Evolutionary conservation across 192 early-diverging fungal species (phyloP), one percentile per base, ranked within the genome.

Genomic region (Lobulomyces angularis): DNA sequence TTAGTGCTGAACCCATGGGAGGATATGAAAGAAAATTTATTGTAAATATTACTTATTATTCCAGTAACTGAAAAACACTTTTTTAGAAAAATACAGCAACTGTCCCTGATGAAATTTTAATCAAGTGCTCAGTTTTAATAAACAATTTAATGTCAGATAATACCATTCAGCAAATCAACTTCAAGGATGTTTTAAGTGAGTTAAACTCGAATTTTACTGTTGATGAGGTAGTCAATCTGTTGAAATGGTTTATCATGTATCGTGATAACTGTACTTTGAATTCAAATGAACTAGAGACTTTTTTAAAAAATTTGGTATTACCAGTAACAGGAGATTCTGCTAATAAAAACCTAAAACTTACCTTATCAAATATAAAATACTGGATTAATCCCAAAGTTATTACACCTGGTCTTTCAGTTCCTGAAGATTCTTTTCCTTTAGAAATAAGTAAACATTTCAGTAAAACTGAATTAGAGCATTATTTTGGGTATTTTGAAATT

Each of bases 241-340:
- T 91, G 48, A 66, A 70, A 45, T 91, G 88, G 88, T 88, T 78
- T 81, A 62, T 81, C 8, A 55, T 51, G 12, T 75, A 63, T 46
- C 46, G 51, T 3, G 45, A 46, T 11, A 46, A 35, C 8, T 44
- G 64, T 1, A 43, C 50, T 1, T 50, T 72, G 17, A 48, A 64
- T 3, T 29, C 46, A 2, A n/a, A 41, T 2, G 61, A 48, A 26
- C 35, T 41, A 21, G 36, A 50, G 35, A 37, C 53, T 20, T 63
- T 84, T 27, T 48, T 78, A 27, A 55, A 61, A 17, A 35, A 61
- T 12, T 66, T 70, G 0, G 37, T 76, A 5, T 48, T 83, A 3
- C n/a, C 20, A 48, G 24, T 8, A 27, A 31, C 16, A 35, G 29
- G 26, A 38, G 3, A 25, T 31, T n/a, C 48, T 25, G 26, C n/a